These are phyloP conservation scores for Jacaranda mimosifolia DNA, from an alignment of 257 asterid species.

Conservation along the genomic window DNA sequence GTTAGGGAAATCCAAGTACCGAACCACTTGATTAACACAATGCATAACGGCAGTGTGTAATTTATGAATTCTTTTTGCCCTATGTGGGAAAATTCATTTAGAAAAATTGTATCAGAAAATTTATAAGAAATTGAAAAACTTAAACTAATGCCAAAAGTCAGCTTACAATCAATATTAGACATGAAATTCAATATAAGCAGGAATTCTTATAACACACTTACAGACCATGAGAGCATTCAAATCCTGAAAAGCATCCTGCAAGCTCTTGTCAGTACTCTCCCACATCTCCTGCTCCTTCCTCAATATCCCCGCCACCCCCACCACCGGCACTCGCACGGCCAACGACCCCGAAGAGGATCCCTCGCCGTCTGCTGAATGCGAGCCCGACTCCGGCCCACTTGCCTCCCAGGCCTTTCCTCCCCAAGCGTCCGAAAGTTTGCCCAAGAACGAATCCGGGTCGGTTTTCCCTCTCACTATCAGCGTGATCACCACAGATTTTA, in stretches of 20 bases:
- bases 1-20: background rate
- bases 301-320: constrained; percentile 91
- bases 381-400: constrained; percentile 42
- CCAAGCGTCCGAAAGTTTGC: constrained; percentile 88
- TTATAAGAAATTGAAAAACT: background rate
- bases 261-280: constrained; percentile 98
- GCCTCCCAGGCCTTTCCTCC: constrained; percentile 82
- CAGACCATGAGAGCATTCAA: constrained; percentile 96
- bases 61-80: background rate
- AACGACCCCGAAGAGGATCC: constrained; percentile 54
- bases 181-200: constrained; percentile 2
- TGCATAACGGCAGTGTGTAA: background rate
- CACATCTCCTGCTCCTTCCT: constrained; percentile 99
- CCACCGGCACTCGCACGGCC: constrained; percentile 80
- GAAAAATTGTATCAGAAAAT: too few species aligned
- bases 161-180: constrained; percentile 18
- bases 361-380: constrained; percentile 40
- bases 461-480: constrained; percentile 71
- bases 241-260: constrained; percentile 99
- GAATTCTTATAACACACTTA: constrained; percentile 36
- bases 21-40: background rate
- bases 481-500: constrained; percentile 54
- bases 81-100: background rate
- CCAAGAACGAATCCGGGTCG: constrained; percentile 75
- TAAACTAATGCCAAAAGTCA: background rate